A percentile compares a stretch with the other conserved stretches of the same genome.
phyloP scores from a whole-genome alignment of 345 rosid species.

The Durio zibethinus region DNA sequence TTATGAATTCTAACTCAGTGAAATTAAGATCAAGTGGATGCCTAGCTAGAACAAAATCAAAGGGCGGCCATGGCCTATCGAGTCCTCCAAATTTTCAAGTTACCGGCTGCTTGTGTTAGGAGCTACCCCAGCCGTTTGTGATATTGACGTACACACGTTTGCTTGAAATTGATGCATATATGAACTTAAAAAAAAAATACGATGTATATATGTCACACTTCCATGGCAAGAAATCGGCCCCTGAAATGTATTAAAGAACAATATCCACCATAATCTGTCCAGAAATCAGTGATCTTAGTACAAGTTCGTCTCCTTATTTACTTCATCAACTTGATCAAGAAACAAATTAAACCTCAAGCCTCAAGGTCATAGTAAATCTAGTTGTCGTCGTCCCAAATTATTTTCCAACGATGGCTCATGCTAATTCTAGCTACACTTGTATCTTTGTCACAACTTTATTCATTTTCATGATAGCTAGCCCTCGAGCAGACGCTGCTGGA shows the following conservation, averaged over 20 bases:
- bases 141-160: not conserved
- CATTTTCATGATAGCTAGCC: not conserved
- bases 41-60: not conserved
- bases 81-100: not conserved
- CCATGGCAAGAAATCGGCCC: slow-evolving; percentile 12
- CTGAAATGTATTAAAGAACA: not conserved
- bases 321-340: not conserved
- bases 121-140: slow-evolving; percentile 17
- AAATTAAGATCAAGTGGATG: not conserved
- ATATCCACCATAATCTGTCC: not conserved
- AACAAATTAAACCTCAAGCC: not conserved
- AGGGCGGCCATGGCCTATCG: not conserved
- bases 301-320: not conserved
- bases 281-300: not conserved
- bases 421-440: not conserved
- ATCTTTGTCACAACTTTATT: not conserved
- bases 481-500: slow-evolving; percentile 13
- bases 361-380: not conserved
- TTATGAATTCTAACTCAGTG: not conserved
- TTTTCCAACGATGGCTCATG: not conserved
- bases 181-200: no score
- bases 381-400: no score
- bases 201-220: not conserved
- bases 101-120: not conserved
- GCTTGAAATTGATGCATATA: slow-evolving; percentile 1